phyloP scores from a whole-genome alignment of 1,284 basidiomycete genomes.

The Cerioporus squamosus region DNA sequence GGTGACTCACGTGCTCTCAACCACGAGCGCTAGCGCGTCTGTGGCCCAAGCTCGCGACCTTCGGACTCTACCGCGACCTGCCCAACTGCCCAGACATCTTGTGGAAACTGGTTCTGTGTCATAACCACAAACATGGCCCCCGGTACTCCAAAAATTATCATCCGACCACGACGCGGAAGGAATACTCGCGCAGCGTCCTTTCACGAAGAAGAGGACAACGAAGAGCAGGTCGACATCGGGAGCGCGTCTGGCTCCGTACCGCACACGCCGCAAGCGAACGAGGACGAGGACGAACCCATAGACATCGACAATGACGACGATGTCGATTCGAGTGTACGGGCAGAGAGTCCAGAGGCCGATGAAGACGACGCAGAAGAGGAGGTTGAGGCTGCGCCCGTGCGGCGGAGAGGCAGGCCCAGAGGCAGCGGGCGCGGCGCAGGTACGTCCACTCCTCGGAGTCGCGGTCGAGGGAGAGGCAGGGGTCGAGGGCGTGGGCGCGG shows the following conservation, averaged over 20 bases:
- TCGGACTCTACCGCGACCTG: not conserved
- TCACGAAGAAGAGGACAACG: slow-evolving; percentile 22
- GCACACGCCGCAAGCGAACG: slow-evolving; percentile 18
- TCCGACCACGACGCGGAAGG: slow-evolving; percentile 30
- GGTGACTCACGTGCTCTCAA: slow-evolving; percentile 4
- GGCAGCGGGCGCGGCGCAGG: slow-evolving; percentile 34
- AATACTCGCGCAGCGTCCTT: slow-evolving; percentile 17
- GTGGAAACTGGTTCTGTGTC: too few relatives aligned
- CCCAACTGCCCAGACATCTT: not conserved
- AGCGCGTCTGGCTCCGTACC: slow-evolving; percentile 13
- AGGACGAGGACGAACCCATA: slow-evolving; percentile 20
- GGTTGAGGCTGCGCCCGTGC: slow-evolving; percentile 22
- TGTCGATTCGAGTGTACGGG: slow-evolving; percentile 19
- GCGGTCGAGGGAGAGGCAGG: slow-evolving; percentile 49
- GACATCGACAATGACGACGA: slow-evolving; percentile 24
- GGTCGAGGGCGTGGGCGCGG: slow-evolving; percentile 48
- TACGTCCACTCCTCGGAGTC: slow-evolving; percentile 28
- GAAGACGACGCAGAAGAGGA: slow-evolving; percentile 23
- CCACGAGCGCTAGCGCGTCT: slow-evolving; percentile 2
- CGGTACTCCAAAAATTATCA: slow-evolving; percentile 35
- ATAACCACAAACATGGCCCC: slow-evolving; percentile 7
- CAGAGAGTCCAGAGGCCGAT: slow-evolving; percentile 12
- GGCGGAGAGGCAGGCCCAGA: slow-evolving; percentile 31
- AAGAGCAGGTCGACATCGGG: slow-evolving; percentile 15
- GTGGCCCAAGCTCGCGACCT: not conserved